Evolutionary conservation across 2,329 filamentous ascomycete genomes (phyloP), one percentile per base, ranked within the genome.

Genomic region (Colletotrichum simmondsii): DNA sequence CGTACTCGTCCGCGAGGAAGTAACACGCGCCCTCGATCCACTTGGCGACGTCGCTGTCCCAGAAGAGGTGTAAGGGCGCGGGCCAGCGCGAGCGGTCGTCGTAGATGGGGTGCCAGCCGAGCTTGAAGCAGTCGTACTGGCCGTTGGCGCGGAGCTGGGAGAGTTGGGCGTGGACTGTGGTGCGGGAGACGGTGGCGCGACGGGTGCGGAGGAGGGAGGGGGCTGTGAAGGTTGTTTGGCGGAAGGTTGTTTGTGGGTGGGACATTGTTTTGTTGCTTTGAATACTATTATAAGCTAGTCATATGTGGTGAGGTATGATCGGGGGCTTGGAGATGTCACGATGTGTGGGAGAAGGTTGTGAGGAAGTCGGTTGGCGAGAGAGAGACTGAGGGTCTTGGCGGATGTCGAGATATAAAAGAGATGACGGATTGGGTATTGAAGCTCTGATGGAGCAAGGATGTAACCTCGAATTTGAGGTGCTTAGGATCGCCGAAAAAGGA

Each of bases 21-120:
- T 92, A 91, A 73, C 88, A 91, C 3, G 89, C 89, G 0, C 87
- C 89, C 79, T 92, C 90, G 63, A 91, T 89, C 88, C 89, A 91
- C 79, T 92, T 92, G 12, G 85, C 89, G 24, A 89, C 64, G 65
- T 76, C 81, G 75, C 83, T 84, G 75, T 92, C 90, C 89, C 89
- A 91, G 77, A 91, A 92, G 1, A 90, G 80, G 75, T 90, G 88
- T 26, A 88, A 87, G 0, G 89, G 88, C 1, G 90, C 84, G 0
- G 90, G 90, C 87, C 87, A 90, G 49, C 63, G 64, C 30, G 85
- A 84, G 63, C 83, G 79, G 60, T 90, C 85, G 16, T 83, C 83
- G 76, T 91, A 91, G 2, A 82, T 82, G 0, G 86, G 82, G 75
- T 91, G 87, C 88, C 88, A 90, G 78, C 87, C 73, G 22, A 92